Conservation (phyloP, 1,139 yeast genomes). For the Magnusiomyces sp. region DNA sequence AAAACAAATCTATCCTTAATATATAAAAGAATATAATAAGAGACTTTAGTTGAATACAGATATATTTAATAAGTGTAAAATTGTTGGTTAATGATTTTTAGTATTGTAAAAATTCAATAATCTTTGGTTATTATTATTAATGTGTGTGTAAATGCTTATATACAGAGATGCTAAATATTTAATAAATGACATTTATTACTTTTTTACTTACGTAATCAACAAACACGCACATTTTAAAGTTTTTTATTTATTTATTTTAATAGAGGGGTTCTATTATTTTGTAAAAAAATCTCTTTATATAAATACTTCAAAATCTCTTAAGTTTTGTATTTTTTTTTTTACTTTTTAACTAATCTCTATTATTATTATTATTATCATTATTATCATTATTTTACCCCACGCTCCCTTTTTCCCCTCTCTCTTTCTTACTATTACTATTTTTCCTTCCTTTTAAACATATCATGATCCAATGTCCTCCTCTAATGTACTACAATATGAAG, state of each 20-base stretch:
- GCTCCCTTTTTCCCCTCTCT: not conserved
- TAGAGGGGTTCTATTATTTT: not conserved
- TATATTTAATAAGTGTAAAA: too few species aligned
- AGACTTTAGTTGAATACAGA: too few species aligned
- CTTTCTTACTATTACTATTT: not conserved
- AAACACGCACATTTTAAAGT: not conserved
- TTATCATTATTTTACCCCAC: not conserved
- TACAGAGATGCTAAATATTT: not conserved
- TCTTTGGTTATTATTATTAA: not conserved
- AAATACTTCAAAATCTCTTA: not conserved
- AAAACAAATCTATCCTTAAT: too few species aligned
- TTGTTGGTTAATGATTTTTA: too few species aligned
- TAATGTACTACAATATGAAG: not conserved
- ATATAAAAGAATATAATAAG: too few species aligned
- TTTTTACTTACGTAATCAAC: not conserved
- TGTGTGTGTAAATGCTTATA: too few species aligned
- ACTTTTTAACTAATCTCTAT: not conserved
- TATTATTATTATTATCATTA: not conserved
- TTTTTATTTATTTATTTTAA: not conserved
- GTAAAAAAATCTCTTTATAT: not conserved
- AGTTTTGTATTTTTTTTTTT: too few species aligned
- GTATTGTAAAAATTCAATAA: not conserved
- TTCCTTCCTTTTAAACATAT: not conserved
- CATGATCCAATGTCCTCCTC: not conserved
- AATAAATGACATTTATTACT: not conserved